Conservation (phyloP, 1,284 basidiomycete species). For the Pterulicium gracile region DNA sequence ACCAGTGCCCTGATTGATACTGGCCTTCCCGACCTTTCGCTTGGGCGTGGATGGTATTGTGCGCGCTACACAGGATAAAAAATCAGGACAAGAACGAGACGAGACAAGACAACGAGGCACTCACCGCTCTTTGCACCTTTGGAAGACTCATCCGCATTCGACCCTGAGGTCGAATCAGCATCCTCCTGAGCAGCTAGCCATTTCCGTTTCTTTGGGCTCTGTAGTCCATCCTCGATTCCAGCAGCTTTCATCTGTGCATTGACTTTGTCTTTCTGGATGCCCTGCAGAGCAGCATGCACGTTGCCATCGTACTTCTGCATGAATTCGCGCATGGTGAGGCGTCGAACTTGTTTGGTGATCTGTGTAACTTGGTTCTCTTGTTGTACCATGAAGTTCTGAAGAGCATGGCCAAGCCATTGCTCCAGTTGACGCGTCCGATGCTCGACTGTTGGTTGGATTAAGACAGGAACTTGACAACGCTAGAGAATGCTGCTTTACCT, state of each 20-base stretch:
- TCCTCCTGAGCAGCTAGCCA: conserved; percentile 54
- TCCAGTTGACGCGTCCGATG: conserved; percentile 61
- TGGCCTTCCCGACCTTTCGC: conserved; percentile 31
- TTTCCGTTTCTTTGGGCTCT: conserved; percentile 58
- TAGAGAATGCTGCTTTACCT: conserved; percentile 32
- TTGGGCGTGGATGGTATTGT: conserved; percentile 37
- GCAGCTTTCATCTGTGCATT: conserved; percentile 33
- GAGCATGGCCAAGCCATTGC: conserved; percentile 56
- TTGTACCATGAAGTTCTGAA: conserved; percentile 58
- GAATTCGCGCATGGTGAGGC: conserved; percentile 65
- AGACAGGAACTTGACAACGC: conserved; percentile 5
- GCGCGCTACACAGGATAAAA: conserved; percentile 34
- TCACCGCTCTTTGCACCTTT: conserved; percentile 52
- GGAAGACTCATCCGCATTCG: conserved; percentile 26
- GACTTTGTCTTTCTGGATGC: conserved; percentile 47
- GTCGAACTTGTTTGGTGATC: conserved; percentile 62
- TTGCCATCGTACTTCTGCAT: conserved; percentile 66
- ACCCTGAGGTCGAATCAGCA: conserved; percentile 28
- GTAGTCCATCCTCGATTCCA: conserved; percentile 36
- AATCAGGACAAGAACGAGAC: too few relatives aligned
- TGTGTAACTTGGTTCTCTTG: conserved; percentile 65
- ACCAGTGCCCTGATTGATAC: background rate
- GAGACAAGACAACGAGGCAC: too few relatives aligned
- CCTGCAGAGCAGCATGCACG: conserved; percentile 54
- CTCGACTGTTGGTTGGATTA: conserved; percentile 34